phyloP scores from a whole-genome alignment of 129 eudicot genomes.

The Oenanthe sinensis region DNA sequence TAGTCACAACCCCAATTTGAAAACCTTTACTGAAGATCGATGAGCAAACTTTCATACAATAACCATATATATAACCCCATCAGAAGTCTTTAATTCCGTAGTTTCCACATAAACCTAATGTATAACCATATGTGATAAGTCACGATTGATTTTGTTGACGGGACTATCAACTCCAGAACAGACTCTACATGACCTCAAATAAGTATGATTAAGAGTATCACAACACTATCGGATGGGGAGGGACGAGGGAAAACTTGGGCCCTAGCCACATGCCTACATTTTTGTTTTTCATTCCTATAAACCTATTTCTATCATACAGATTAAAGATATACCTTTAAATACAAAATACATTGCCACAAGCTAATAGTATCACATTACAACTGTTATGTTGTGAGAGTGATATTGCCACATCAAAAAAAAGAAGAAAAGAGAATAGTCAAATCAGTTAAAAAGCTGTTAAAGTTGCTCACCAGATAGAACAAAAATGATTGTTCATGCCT shows the following conservation, averaged over 20 bases:
- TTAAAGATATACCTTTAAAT: neutral
- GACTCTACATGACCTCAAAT: neutral
- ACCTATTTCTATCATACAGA: neutral
- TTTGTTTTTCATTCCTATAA: neutral
- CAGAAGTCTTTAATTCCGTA: neutral
- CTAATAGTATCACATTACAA: neutral
- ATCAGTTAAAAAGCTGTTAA: neutral
- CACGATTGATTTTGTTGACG: neutral
- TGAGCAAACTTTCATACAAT: neutral
- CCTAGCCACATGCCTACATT: neutral
- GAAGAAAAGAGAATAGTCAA: neutral
- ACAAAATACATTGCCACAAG: neutral
- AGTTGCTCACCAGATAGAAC: neutral
- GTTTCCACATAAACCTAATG: neutral
- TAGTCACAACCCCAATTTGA: neutral
- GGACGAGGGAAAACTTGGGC: neutral
- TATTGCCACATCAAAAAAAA: neutral
- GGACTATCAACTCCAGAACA: neutral
- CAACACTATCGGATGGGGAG: neutral
- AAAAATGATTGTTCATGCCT: neutral
- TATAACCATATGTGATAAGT: neutral
- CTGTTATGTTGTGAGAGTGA: no score
- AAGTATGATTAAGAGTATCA: neutral
- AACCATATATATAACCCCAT: neutral
- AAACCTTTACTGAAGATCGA: neutral